Conservation (phyloP, 2,329 filamentous ascomycete species). For the Paraphoma sp. region DNA sequence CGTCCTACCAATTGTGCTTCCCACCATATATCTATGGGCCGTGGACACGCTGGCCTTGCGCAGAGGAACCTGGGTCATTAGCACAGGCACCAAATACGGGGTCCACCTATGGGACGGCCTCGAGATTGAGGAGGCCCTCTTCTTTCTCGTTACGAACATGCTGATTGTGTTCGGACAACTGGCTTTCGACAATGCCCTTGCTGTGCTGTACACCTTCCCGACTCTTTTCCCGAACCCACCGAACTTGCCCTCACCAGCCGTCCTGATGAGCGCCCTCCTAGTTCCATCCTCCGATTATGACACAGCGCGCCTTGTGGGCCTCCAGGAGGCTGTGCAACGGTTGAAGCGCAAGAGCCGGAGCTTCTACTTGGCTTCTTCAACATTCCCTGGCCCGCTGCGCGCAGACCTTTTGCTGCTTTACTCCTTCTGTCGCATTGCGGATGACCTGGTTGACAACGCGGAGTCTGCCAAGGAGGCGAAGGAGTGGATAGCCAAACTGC, state of each 20-base stretch:
- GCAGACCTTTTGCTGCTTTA: constrained; percentile 74
- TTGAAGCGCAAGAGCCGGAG: constrained; percentile 72
- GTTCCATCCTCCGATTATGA: constrained; percentile 61
- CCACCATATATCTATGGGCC: constrained; percentile 74
- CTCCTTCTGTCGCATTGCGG: constrained; percentile 75
- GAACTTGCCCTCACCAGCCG: constrained; percentile 55
- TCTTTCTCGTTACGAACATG: constrained; percentile 74
- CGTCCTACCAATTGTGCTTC: constrained; percentile 64
- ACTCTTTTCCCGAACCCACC: constrained; percentile 61
- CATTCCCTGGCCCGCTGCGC: constrained; percentile 71
- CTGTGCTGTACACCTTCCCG: constrained; percentile 70
- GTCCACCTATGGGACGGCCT: constrained; percentile 68
- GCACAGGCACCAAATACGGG: constrained; percentile 70
- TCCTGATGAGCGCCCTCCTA: constrained; percentile 62
- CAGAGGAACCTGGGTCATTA: constrained; percentile 75
- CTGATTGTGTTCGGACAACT: constrained; percentile 73
- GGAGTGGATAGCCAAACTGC: constrained; percentile 65
- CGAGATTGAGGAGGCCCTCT: constrained; percentile 76
- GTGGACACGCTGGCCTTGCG: constrained; percentile 73
- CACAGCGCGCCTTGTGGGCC: constrained; percentile 61
- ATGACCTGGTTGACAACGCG: constrained; percentile 75
- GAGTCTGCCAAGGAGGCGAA: constrained; percentile 59
- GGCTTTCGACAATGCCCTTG: constrained; percentile 72
- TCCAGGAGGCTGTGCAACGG: constrained; percentile 65
- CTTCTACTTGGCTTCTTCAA: constrained; percentile 74